phyloP scores from a whole-genome alignment of 192 early-diverging fungal genomes.

The Backusella morwellensis region DNA sequence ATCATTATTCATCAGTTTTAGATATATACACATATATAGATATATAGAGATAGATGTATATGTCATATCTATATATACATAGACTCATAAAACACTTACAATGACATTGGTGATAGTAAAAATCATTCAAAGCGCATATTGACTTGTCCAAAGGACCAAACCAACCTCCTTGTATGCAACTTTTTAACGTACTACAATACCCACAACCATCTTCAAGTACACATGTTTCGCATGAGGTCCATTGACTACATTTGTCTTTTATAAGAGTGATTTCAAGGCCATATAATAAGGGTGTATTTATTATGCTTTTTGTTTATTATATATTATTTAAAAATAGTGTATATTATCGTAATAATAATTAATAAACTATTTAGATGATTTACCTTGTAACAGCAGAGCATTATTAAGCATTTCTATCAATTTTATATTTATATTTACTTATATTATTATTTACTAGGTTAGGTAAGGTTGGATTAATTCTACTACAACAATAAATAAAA shows the following conservation, averaged over 20 bases:
- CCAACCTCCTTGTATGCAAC: conserved; percentile 10
- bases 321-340: neutral
- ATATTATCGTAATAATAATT: neutral
- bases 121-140: neutral
- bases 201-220: conserved; percentile 15
- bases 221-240: neutral
- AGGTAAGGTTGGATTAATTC: too few relatives aligned
- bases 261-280: neutral
- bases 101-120: conserved; percentile 18
- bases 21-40: neutral
- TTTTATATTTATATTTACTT: neutral
- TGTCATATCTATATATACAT: neutral
- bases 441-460: neutral
- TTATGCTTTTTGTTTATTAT: neutral
- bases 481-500: too few relatives aligned
- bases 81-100: neutral
- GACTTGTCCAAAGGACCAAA: conserved; percentile 12
- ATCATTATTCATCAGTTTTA: neutral
- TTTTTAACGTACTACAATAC: conserved; percentile 4
- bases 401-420: neutral
- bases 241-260: conserved; percentile 1
- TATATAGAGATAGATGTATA: neutral
- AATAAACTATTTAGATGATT: neutral
- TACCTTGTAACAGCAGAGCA: neutral
- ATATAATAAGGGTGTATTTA: neutral